Evolutionary conservation across 768 basidiomycete species (phyloP), one percentile per base, ranked within the genome.

Genomic region (Mycena belliarum): DNA sequence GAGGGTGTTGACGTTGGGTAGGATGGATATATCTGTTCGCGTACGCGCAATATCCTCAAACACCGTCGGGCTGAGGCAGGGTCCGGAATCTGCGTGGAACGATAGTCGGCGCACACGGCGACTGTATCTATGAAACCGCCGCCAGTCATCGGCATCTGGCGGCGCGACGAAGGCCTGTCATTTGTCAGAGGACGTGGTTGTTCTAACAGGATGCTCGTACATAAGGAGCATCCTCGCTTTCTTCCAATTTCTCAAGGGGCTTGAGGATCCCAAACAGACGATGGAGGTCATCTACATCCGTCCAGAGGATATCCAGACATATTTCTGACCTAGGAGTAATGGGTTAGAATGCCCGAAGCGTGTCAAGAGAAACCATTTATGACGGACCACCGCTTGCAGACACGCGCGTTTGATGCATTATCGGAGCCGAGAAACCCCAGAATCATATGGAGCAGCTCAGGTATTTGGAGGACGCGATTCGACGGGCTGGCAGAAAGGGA

Each of bases 341-440:
- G n/a, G n/a, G n/a, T n/a, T n/a, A n/a, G n/a, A n/a, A n/a, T n/a
- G n/a, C n/a, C n/a, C n/a, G n/a, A n/a, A n/a, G n/a, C n/a, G n/a
- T n/a, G n/a, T n/a, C n/a, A n/a, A n/a, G n/a, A n/a, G n/a, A n/a
- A n/a, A n/a, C n/a, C n/a, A n/a, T n/a, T n/a, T n/a, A n/a, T n/a
- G n/a, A n/a, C n/a, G 2, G 81, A 82, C 87, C 87, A 88, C 45
- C 57, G 63, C 61, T 77, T 85, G 73, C 82, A 87, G 16, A 87
- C 83, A 28, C 72, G 69, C 3, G 82, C 84, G 49, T 80, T 84
- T 2, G 55, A 57, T 1, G 73, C 72, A 61, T 83, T 79, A 4
- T 63, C 63, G 58, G 29, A 6, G 7, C 81, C 80, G 23, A 85
- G 63, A 57, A 75, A 79, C 29, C 69, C 69, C 67, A 87, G 82